Conservation (phyloP, 805 yeast species). For the Saturnispora sekii region DNA sequence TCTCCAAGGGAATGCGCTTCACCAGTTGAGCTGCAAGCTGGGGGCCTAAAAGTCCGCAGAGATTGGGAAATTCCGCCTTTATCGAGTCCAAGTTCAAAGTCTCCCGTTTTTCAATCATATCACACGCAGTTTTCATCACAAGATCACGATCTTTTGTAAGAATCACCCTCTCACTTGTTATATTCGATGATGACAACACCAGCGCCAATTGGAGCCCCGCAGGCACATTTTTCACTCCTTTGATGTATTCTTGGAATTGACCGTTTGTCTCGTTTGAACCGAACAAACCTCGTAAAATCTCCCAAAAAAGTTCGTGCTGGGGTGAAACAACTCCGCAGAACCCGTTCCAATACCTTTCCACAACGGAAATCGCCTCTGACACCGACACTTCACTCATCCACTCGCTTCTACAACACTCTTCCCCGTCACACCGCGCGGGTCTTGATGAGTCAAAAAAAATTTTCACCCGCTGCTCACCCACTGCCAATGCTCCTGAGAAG, state of each 20-base stretch:
- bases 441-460: slow-evolving; percentile 7
- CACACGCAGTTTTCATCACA: background rate
- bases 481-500: slow-evolving; percentile 4
- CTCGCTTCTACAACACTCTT: background rate
- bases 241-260: background rate
- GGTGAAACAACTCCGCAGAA: background rate
- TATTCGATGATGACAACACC: slow-evolving; percentile 1
- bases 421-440: background rate
- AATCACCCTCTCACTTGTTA: background rate
- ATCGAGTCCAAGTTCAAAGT: background rate
- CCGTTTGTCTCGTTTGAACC: background rate
- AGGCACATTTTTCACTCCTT: background rate
- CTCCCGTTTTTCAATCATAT: background rate
- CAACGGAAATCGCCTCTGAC: background rate
- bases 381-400: background rate
- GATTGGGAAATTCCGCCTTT: slow-evolving; percentile 57
- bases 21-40: slow-evolving; percentile 64
- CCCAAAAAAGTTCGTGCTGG: background rate
- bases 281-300: background rate
- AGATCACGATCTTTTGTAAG: background rate
- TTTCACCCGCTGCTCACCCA: slow-evolving; percentile 3
- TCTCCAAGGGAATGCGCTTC: slow-evolving; percentile 59
- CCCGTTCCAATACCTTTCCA: slow-evolving; percentile 2
- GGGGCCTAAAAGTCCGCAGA: slow-evolving; percentile 63
- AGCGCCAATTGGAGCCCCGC: slow-evolving; percentile 3